A percentile compares a stretch with the other conserved stretches of the same genome.
phyloP scores from a whole-genome alignment of 2,329 filamentous ascomycete genomes.

The Fusarium sp. region DNA sequence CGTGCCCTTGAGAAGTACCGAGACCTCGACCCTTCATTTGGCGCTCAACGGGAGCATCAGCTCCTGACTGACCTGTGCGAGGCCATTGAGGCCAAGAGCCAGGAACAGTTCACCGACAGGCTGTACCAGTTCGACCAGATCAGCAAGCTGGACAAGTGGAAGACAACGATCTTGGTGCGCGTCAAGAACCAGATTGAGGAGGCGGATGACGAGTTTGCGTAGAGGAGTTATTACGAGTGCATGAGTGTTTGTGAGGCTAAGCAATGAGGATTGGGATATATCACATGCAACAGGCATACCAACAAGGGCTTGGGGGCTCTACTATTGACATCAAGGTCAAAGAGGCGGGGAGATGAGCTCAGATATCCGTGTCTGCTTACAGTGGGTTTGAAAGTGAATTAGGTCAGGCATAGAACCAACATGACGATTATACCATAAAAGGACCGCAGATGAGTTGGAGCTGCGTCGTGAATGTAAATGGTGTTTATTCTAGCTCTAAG shows the following conservation, averaged over 20 bases:
- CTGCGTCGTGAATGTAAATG: neutral
- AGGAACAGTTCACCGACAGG: slow-evolving; percentile 88
- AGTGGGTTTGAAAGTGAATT: slow-evolving; percentile 7
- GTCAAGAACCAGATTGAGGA: slow-evolving; percentile 87
- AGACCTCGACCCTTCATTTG: slow-evolving; percentile 84
- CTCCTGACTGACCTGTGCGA: slow-evolving; percentile 83
- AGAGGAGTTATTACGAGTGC: slow-evolving; percentile 16
- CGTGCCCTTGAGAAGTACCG: slow-evolving; percentile 87
- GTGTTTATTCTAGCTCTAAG: neutral
- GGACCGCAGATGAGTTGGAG: neutral
- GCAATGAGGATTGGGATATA: slow-evolving; percentile 35
- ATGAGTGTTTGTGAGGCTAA: neutral
- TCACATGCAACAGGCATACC: slow-evolving; percentile 32
- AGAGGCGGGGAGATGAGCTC: slow-evolving; percentile 21
- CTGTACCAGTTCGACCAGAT: slow-evolving; percentile 92
- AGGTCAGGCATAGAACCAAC: slow-evolving; percentile 30
- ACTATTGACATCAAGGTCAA: slow-evolving; percentile 21
- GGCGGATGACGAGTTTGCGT: slow-evolving; percentile 62
- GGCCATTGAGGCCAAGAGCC: slow-evolving; percentile 82
- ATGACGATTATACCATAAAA: slow-evolving; percentile 19
- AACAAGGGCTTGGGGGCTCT: slow-evolving; percentile 17
- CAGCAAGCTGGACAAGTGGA: slow-evolving; percentile 97
- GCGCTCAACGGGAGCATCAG: slow-evolving; percentile 83
- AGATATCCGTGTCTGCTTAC: slow-evolving; percentile 18
- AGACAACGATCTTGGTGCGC: slow-evolving; percentile 86